phyloP scores from a whole-genome alignment of 2,329 filamentous ascomycete species.

The Paecilomyces fulvus region DNA sequence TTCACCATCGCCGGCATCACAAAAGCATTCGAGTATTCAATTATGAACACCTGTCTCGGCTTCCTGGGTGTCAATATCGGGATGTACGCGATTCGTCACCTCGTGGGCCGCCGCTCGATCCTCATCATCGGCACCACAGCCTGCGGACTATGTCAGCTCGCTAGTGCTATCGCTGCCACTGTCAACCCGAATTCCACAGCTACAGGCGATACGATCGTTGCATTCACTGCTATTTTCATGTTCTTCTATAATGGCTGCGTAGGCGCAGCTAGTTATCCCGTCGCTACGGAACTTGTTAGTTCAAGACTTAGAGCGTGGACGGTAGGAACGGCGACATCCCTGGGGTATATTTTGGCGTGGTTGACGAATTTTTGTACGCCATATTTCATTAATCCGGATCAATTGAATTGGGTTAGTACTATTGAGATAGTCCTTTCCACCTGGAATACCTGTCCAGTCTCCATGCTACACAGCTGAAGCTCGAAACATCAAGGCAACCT shows the following conservation, averaged over 20 bases:
- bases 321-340: constrained; percentile 22
- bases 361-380: constrained; percentile 28
- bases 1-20: constrained; percentile 36
- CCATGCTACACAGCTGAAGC: neutral
- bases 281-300: constrained; percentile 18
- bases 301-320: constrained; percentile 28
- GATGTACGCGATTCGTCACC: constrained; percentile 41
- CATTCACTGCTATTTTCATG: constrained; percentile 27
- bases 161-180: constrained; percentile 33
- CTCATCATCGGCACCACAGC: constrained; percentile 39
- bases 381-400: constrained; percentile 32
- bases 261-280: constrained; percentile 22
- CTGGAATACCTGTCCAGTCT: too few species aligned
- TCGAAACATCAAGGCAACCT: neutral
- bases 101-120: constrained; percentile 40
- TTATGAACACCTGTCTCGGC: constrained; percentile 44
- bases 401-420: constrained; percentile 24
- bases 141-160: constrained; percentile 40
- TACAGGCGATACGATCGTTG: constrained; percentile 20
- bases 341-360: constrained; percentile 30
- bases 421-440: neutral
- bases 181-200: constrained; percentile 8
- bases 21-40: constrained; percentile 41
- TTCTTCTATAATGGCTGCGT: constrained; percentile 28
- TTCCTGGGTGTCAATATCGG: constrained; percentile 43